A percentile compares a stretch with the other conserved stretches of the same genome.
phyloP scores from a whole-genome alignment of 2,329 filamentous ascomycete species.

The Macrophomina tecta region DNA sequence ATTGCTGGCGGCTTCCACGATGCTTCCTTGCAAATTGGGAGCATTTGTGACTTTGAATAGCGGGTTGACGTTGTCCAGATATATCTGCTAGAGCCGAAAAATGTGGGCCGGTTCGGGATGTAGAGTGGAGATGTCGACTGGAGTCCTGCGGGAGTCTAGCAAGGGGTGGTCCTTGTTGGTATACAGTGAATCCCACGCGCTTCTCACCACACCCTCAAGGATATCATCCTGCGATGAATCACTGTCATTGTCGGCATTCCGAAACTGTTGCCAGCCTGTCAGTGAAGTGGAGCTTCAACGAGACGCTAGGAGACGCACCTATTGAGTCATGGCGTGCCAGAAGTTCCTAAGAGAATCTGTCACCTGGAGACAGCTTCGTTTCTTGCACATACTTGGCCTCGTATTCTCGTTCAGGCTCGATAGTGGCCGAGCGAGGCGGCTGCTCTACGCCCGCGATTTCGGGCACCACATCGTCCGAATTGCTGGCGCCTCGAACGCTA shows the following conservation, averaged over 20 bases:
- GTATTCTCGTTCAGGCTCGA: not conserved
- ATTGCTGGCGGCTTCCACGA: constrained; percentile 64
- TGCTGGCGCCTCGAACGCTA: not conserved
- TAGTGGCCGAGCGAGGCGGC: not conserved
- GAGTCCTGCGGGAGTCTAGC: constrained; percentile 57
- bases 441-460: not conserved
- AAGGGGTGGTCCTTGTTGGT: constrained; percentile 55
- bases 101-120: constrained; percentile 72
- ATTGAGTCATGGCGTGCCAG: constrained; percentile 54
- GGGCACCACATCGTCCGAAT: not conserved
- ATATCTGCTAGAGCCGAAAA: constrained; percentile 70
- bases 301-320: constrained; percentile 39
- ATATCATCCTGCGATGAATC: constrained; percentile 39
- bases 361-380: constrained; percentile 24
- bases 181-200: constrained; percentile 53
- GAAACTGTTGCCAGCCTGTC: constrained; percentile 35
- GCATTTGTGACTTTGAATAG: constrained; percentile 71
- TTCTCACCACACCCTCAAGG: constrained; percentile 48
- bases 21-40: constrained; percentile 64
- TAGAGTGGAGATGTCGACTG: constrained; percentile 65
- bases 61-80: constrained; percentile 72
- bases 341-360: constrained; percentile 45
- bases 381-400: constrained; percentile 1
- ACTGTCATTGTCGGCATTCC: constrained; percentile 32
- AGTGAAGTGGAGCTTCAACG: constrained; percentile 28